Evolutionary conservation across 129 eudicot species (phyloP), one percentile per base, ranked within the genome.

Genomic region (Flaveria robusta): DNA sequence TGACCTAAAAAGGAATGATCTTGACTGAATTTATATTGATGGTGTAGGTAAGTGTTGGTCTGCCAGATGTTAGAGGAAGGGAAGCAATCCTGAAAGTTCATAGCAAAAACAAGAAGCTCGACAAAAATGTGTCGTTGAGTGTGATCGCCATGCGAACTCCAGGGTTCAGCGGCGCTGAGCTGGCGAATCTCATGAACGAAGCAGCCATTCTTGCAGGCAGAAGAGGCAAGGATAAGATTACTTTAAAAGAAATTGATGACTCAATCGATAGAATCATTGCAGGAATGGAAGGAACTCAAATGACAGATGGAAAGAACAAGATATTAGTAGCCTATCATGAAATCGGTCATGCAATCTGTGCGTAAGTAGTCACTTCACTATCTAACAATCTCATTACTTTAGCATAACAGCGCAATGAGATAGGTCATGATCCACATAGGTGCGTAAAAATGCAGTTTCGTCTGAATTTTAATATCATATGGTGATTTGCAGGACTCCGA

Each of bases 291-390:
- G 93, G 97, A 77, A 92, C 96, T 54, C 77, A 60, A 65, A 89
- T 92, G 93, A 86, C 93, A 5, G 96, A 92, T 74, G 97, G 97
- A 55, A 92, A 88, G 85, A 92, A 76, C 96, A 89, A 89, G 88
- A 86, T 83, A 46, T 72, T 92, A 63, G 97, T 92, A 47, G 96
- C 97, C 3, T 92, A 86, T 65, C 97, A 92, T 29, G 97, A 89
- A 83, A 74, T 92, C 56, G 96, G 96, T 13, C 97, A 92, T 50
- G 96, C 96, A 18, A 64, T 89, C 27, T 92, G 97, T 66, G 86
- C 87, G 97, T 88, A 85, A 83, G 92, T 86, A 73, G 31, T 37
- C 67, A 66, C 26, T 70, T 56, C n/a, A 58, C n/a, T 0, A 42
- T 26, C n/a, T 20, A 13, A 27, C 4, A 29, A 0, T 15, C 18